Percentiles rank a stretch among this genome's conserved stretches.
These are phyloP conservation scores for Trichoderma asperellum DNA, from an alignment of 2,329 filamentous ascomycete genomes.

Conservation along the genomic window DNA sequence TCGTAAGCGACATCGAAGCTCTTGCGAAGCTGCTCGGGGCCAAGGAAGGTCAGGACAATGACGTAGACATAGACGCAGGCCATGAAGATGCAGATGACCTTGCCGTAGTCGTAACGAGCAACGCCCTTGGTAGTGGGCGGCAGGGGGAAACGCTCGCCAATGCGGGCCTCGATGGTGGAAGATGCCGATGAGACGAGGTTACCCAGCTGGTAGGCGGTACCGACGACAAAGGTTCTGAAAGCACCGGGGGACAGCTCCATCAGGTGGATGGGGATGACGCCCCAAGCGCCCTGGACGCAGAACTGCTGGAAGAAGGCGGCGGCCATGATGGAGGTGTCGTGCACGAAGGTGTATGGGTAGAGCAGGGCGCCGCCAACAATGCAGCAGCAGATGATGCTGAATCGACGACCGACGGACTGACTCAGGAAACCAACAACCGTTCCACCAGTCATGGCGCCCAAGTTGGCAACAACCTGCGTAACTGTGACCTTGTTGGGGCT, in stretches of 20 bases:
- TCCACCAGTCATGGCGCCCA: constrained; percentile 72
- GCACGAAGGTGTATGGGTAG: constrained; percentile 79
- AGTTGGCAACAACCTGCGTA: constrained; percentile 72
- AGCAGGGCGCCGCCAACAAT: constrained; percentile 73
- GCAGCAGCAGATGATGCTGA: constrained; percentile 69
- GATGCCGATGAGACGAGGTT: constrained; percentile 72
- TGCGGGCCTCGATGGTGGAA: constrained; percentile 75
- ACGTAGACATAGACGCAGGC: constrained; percentile 73
- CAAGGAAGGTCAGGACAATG: constrained; percentile 65
- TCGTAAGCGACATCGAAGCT: constrained; percentile 56
- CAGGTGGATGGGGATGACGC: constrained; percentile 74
- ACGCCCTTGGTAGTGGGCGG: constrained; percentile 54
- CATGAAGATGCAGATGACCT: constrained; percentile 91
- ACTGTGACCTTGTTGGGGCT: constrained; percentile 63
- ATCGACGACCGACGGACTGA: constrained; percentile 69
- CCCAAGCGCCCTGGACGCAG: constrained; percentile 77
- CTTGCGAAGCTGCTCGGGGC: constrained; percentile 58
- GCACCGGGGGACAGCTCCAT: constrained; percentile 76
- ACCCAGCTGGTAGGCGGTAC: constrained; percentile 75
- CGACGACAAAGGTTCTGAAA: constrained; percentile 75
- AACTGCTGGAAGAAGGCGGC: constrained; percentile 85
- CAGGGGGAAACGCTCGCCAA: constrained; percentile 76
- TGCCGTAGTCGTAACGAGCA: constrained; percentile 72
- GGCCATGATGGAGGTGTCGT: constrained; percentile 67
- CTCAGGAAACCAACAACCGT: constrained; percentile 68